Base-by-base conservation (phyloP, 257 asterid genomes). In the Plectranthus barbatus region DNA sequence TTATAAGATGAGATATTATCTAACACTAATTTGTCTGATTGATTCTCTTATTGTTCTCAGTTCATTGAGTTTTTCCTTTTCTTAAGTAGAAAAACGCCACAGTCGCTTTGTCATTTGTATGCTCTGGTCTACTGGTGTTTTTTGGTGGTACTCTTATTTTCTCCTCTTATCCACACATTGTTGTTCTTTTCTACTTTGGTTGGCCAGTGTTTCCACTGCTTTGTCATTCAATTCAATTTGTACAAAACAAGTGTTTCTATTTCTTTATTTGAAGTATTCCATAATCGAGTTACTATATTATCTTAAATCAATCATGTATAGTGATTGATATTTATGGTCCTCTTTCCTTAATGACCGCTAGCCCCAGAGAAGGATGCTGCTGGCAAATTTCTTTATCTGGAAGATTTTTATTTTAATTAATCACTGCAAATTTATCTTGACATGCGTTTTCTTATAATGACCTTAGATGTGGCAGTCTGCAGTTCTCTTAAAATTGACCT, bases 1-100 rank as follows among this genome's bases (percentile, higher is more conserved):
- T 26, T 39, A 19, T 42, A 18, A 61, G 62, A 26, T 42, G 33
- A 42, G 37, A 41, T 29, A 10, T 42, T 41, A 60, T 50, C 34
- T 60, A 20, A 69, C 47, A 46, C 14, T 36, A 47, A 60, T 67
- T 53, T 69, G 18, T 55, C 14, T 62, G 46, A 24, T 63, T 39
- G 50, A 42, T 62, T 18, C 19, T 37, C 58, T 20, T 54, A 9
- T 34, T 51, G 48, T 40, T 50, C 58, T 42, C 6, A 14, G 58
- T 18, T 6, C 57, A 51, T 46, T 46, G 56, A 71, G 52, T 56
- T 39, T 56, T 53, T 49, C 48, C 36, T 39, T 56, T 47, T 17
- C 40, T 17, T 51, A 10, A 15, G 19, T 39, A 41, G 52, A 15
- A 71, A 64, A 71, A 64, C 14, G 3, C 56, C n/a, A 40, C 69